These are phyloP conservation scores for Neurospora cerealis DNA, from an alignment of 495 filamentous ascomycete genomes.

Conservation along the genomic window DNA sequence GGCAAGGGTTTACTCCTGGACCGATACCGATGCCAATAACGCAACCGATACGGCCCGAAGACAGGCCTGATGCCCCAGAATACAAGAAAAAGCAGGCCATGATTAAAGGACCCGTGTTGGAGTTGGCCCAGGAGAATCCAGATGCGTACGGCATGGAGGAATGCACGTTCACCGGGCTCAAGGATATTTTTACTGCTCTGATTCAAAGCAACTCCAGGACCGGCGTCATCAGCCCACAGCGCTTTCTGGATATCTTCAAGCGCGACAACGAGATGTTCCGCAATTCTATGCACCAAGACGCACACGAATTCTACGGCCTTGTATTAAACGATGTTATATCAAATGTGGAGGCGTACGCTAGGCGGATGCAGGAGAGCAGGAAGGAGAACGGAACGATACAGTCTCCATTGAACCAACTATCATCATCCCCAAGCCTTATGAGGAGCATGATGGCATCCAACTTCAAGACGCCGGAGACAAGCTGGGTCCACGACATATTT, in stretches of 20 bases:
- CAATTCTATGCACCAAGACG: slow-evolving; percentile 94
- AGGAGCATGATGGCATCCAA: slow-evolving; percentile 24
- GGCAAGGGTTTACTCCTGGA: not conserved
- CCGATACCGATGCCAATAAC: slow-evolving; percentile 11
- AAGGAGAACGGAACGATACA: slow-evolving; percentile 24
- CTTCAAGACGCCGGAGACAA: slow-evolving; percentile 41
- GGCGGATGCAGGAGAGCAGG: slow-evolving; percentile 38
- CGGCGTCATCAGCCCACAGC: slow-evolving; percentile 84
- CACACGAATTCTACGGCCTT: slow-evolving; percentile 91
- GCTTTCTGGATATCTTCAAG: slow-evolving; percentile 88
- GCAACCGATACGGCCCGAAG: slow-evolving; percentile 39
- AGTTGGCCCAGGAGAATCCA: slow-evolving; percentile 67
- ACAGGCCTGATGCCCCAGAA: slow-evolving; percentile 81
- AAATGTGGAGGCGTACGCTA: slow-evolving; percentile 78
- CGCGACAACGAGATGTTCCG: slow-evolving; percentile 97
- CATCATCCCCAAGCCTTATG: slow-evolving; percentile 34
- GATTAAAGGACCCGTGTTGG: slow-evolving; percentile 73
- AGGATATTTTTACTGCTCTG: slow-evolving; percentile 92
- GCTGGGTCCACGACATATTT: slow-evolving; percentile 97
- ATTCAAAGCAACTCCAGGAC: slow-evolving; percentile 73
- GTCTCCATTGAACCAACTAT: slow-evolving; percentile 31
- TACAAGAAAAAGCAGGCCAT: slow-evolving; percentile 95
- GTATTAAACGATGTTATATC: slow-evolving; percentile 93
- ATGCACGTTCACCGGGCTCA: slow-evolving; percentile 84
- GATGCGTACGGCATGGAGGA: slow-evolving; percentile 85